phyloP scores from a whole-genome alignment of 257 asterid species.

The Solanum virginianum region DNA sequence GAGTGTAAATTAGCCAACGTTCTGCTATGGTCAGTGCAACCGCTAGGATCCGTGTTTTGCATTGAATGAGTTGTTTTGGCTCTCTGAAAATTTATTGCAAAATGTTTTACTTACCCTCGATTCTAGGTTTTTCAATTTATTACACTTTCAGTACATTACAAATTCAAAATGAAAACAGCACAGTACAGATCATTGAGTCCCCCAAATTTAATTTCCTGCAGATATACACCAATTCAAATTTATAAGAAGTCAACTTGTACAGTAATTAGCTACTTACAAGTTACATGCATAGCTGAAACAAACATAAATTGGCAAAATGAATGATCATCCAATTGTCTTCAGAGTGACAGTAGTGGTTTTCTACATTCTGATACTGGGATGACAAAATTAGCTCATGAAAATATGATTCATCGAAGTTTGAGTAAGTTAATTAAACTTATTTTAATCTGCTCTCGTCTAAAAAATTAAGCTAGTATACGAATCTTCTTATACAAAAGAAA shows the following conservation, averaged over 20 bases:
- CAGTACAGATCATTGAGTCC: neutral
- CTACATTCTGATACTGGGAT: fast-evolving
- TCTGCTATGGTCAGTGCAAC: neutral
- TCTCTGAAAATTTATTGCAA: neutral
- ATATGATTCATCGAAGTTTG: neutral
- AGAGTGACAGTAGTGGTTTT: neutral
- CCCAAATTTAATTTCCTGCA: neutral
- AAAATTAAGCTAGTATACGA: too few relatives aligned
- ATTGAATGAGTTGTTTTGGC: neutral
- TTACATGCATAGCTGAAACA: neutral
- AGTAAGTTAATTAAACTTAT: too few relatives aligned
- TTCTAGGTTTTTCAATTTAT: neutral
- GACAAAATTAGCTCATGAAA: neutral
- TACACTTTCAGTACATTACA: neutral
- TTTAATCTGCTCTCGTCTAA: too few relatives aligned
- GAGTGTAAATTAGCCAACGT: neutral
- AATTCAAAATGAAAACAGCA: neutral
- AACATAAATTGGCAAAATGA: neutral
- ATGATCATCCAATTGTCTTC: neutral
- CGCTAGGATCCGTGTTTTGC: neutral
- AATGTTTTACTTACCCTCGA: neutral
- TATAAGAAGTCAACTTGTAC: neutral
- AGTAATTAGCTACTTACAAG: neutral
- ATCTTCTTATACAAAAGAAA: too few relatives aligned
- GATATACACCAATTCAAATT: neutral